Evolutionary conservation across 2,329 filamentous ascomycete genomes (phyloP).

Genomic region (Fusarium sp.): DNA sequence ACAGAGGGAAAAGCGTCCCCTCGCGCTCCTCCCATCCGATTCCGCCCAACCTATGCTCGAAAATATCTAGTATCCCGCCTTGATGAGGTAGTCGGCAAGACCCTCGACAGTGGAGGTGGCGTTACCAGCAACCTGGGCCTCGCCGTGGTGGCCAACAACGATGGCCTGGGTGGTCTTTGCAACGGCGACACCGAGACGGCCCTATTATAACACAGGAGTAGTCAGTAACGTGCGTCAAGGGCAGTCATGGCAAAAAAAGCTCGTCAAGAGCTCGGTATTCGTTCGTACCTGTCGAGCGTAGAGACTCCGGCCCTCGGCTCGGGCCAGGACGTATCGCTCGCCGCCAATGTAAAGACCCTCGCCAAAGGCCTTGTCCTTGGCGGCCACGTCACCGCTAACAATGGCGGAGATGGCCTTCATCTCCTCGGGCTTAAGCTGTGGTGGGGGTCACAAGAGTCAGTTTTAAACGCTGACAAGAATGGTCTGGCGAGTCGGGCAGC

Average conservation of each 20-base stretch:
- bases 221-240: conserved; percentile 7
- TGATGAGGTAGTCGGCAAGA: conserved; percentile 87
- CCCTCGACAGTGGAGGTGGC: conserved; percentile 81
- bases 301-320: conserved; percentile 78
- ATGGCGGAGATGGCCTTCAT: conserved; percentile 66
- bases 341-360: conserved; percentile 80
- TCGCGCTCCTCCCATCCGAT: conserved; percentile 19
- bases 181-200: conserved; percentile 81
- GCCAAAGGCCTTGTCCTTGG: conserved; percentile 71
- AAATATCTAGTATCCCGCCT: conserved; percentile 73
- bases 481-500: conserved; percentile 2
- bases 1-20: conserved; percentile 27
- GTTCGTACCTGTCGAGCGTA: conserved; percentile 84
- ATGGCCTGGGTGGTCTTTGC: conserved; percentile 90
- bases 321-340: conserved; percentile 80
- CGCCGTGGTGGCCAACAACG: conserved; percentile 86
- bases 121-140: conserved; percentile 76
- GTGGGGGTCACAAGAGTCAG: conserved; percentile 18
- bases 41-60: conserved; percentile 9
- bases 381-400: conserved; percentile 55
- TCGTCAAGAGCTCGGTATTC: conserved; percentile 30
- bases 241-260: not conserved
- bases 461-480: conserved; percentile 3
- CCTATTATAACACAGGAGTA: conserved; percentile 52
- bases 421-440: conserved; percentile 59